Evolutionary conservation across 306 rosid species (phyloP), one percentile per base, ranked within the genome.

Genomic region (Castanea sativa): DNA sequence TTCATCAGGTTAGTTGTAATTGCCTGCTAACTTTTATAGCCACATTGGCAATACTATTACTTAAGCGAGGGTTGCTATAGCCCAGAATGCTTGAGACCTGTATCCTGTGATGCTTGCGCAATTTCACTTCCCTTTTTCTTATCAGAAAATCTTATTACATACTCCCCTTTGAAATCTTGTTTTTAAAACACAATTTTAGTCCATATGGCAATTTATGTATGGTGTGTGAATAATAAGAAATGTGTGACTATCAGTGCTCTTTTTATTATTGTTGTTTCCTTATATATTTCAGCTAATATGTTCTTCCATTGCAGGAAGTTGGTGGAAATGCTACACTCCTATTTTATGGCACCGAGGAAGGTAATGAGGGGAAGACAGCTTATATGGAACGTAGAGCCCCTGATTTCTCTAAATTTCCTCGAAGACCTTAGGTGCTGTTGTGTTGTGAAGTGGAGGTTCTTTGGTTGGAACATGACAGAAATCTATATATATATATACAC

Each of bases 261-360:
- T 41, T 2, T 41, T 41, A 41, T 41, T 41, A 6, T 20, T 5
- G 30, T 23, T 2, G 51, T 76, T 67, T 32, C 30, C n/a, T 52
- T 49, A 45, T 18, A 13, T 20, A 21, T 58, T 23, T 10, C 21
- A 52, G n/a, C 7, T 56, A 49, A 20, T 57, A n/a, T 71, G 35
- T 32, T 51, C 19, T 32, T 69, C 57, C 33, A 6, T 30, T 76
- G 79, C 79, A 94, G 96, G 93, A 84, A 79, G 86, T 92, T 76
- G 93, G 88, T 23, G 97, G 98, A 29, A 83, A 94, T 83, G 93
- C 97, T 78, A 94, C 97, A 0, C 90, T 91, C 63, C 23, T 92
- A 5, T 94, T 41, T 41, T 41, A 41, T 41, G 45, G 45, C 45
- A 41, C 45, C 8, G 45, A 41, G 45, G 45, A 41, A 41, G 45